phyloP scores from a whole-genome alignment of 139 green algal species.

The Chlamydomonas eustigma region DNA sequence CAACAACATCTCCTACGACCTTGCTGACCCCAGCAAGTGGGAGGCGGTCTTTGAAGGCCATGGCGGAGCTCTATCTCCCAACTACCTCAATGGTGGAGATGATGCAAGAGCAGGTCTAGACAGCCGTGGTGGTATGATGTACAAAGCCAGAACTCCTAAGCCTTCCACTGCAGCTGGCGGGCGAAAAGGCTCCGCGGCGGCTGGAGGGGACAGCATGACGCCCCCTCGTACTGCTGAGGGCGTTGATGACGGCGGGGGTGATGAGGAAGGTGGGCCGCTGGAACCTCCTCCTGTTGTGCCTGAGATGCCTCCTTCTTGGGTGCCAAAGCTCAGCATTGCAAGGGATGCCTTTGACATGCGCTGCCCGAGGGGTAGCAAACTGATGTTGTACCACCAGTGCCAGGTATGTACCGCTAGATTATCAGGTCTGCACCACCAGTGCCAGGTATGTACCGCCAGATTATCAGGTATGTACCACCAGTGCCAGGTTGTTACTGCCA shows the following conservation, averaged over 20 bases:
- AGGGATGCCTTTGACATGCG: constrained; percentile 76
- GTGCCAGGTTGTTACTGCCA: constrained; percentile 14
- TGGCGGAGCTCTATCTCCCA: neutral
- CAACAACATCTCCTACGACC: constrained; percentile 43
- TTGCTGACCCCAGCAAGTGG: constrained; percentile 57
- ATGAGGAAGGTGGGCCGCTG: neutral
- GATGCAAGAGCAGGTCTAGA: neutral
- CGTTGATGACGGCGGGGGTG: constrained; percentile 1
- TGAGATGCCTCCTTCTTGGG: constrained; percentile 75
- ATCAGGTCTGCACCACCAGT: constrained; percentile 60
- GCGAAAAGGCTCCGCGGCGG: no score
- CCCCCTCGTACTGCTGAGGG: constrained; percentile 29
- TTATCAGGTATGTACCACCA: no score
- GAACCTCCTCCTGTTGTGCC: constrained; percentile 27
- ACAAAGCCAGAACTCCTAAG: neutral
- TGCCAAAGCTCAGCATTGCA: constrained; percentile 61
- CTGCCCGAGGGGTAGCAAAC: constrained; percentile 67
- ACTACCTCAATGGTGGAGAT: neutral
- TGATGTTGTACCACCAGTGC: constrained; percentile 48
- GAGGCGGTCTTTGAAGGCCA: constrained; percentile 63
- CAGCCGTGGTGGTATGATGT: neutral
- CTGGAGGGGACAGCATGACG: constrained; percentile 15
- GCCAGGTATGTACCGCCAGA: neutral
- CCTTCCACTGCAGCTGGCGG: no score
- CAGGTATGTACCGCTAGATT: no score